Evolutionary conservation across 2,329 filamentous ascomycete genomes (phyloP).

Genomic region (Colletotrichum ledebouriae): DNA sequence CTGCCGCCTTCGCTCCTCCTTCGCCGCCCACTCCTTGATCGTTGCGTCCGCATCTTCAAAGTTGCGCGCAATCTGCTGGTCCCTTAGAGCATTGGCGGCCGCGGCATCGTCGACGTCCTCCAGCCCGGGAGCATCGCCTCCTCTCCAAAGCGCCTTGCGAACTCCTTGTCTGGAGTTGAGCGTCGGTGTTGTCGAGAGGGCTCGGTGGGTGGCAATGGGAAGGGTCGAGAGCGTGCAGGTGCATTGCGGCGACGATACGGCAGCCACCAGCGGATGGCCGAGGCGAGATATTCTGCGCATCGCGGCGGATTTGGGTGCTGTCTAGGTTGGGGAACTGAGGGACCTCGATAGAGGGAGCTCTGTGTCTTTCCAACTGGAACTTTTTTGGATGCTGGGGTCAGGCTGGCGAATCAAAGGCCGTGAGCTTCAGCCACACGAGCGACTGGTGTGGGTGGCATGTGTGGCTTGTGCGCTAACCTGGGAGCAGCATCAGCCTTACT

Average conservation of each 20-base stretch:
- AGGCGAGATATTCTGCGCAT: conserved; percentile 60
- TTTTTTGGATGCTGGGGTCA: conserved; percentile 40
- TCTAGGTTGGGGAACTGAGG: not conserved
- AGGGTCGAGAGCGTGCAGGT: conserved; percentile 43
- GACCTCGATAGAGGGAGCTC: conserved; percentile 33
- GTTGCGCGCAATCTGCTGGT: conserved; percentile 47
- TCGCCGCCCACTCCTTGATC: too few species aligned
- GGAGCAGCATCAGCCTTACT: conserved; percentile 2
- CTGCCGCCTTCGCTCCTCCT: conserved; percentile 18
- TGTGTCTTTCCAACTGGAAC: conserved; percentile 35
- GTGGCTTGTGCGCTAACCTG: conserved; percentile 26
- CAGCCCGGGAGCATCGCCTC: conserved; percentile 52
- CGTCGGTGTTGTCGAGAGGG: conserved; percentile 53
- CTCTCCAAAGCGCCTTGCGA: conserved; percentile 57
- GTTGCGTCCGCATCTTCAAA: conserved; percentile 30
- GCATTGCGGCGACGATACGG: conserved; percentile 43
- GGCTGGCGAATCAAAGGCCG: conserved; percentile 33
- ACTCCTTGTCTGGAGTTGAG: conserved; percentile 53
- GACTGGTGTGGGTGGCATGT: not conserved
- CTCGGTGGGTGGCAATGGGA: conserved; percentile 33
- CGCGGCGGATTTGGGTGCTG: conserved; percentile 36
- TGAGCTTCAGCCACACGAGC: conserved; percentile 33
- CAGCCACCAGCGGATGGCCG: conserved; percentile 52
- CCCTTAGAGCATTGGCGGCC: conserved; percentile 47
- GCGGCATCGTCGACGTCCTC: conserved; percentile 56